Percentiles rank a stretch among this genome's conserved stretches.
Evolutionary conservation across 140 eudicot genomes (phyloP).

Genomic region (Ambrosia hybrid): DNA sequence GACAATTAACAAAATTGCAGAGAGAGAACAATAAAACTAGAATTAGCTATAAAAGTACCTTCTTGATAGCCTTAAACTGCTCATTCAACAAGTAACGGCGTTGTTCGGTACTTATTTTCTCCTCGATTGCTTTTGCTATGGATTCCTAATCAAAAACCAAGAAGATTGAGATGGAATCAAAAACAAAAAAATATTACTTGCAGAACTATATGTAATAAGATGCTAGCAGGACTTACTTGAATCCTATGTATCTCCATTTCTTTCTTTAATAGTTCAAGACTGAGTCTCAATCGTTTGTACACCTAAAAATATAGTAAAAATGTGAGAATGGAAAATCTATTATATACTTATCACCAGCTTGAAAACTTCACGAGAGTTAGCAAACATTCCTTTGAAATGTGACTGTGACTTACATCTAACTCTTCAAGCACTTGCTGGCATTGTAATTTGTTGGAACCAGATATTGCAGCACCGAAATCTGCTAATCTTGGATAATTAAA

Average conservation of each 20-base stretch:
- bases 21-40: conserved; percentile 6
- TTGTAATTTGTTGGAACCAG: conserved; percentile 79
- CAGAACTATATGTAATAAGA: not conserved
- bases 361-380: not conserved
- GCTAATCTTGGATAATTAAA: conserved; percentile 91
- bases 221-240: conserved; percentile 55
- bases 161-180: not conserved
- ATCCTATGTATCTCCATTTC: conserved; percentile 98
- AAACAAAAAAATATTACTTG: not conserved
- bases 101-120: conserved; percentile 96
- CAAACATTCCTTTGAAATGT: conserved; percentile 8
- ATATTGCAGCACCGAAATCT: conserved; percentile 98
- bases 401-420: conserved; percentile 77
- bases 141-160: conserved; percentile 58
- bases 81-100: conserved; percentile 95
- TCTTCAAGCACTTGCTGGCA: conserved; percentile 98
- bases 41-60: conserved; percentile 42
- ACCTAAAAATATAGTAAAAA: conserved; percentile 49
- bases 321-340: not conserved
- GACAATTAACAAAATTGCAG: not conserved
- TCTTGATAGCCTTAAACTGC: conserved; percentile 95
- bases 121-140: conserved; percentile 97
- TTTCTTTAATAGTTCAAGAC: conserved; percentile 89
- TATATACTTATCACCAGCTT: not conserved
- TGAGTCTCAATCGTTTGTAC: conserved; percentile 75